Evolutionary conservation across 179 eudicot species (phyloP), one percentile per base, ranked within the genome.

Genomic region (Spergularia azorica): DNA sequence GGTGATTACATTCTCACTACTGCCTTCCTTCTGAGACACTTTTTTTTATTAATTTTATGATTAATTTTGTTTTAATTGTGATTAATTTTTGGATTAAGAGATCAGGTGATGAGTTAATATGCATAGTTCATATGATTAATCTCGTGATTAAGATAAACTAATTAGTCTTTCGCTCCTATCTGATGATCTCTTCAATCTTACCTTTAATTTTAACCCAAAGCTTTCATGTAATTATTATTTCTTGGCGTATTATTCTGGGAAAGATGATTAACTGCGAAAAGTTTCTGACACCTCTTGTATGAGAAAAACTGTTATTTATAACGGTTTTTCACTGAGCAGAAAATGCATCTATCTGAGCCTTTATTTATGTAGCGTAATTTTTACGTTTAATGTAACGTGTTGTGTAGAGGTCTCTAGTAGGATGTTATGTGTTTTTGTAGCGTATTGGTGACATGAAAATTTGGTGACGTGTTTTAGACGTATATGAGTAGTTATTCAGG

Each of bases 141-240:
- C 21, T 4, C 51, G 63, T 90, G 92, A 89, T 89, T 87, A 89
- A 32, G 56, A 32, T 71, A 63, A 63, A 81, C 55, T 67, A 43
- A 76, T 39, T 81, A 81, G 91, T 88, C 96, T 87, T 91, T 91
- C 94, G 92, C 93, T 92, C 90, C 94, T 91, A 87, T 91, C 95
- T 90, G 97, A 92, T 80, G 91, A 77, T 66, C 81, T 80, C 70
- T 59, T 46, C 4, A 4, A 3, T 43, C 8, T n/a, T 41, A 16
- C n/a, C n/a, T 11, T 46, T 13, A 46, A 4, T 14, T 13, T 7
- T 11, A 7, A 11, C 11, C 36, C 10, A 52, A 62, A 12, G 20
- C 0, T 62, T 26, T 26, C 2, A 36, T 50, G 5, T 26, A 26
- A 26, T 26, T 26, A 26, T 26, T 26, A 26, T 26, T 26, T 26